phyloP scores from a whole-genome alignment of 169 alveolate genomes.

The Plasmodium inui region DNA sequence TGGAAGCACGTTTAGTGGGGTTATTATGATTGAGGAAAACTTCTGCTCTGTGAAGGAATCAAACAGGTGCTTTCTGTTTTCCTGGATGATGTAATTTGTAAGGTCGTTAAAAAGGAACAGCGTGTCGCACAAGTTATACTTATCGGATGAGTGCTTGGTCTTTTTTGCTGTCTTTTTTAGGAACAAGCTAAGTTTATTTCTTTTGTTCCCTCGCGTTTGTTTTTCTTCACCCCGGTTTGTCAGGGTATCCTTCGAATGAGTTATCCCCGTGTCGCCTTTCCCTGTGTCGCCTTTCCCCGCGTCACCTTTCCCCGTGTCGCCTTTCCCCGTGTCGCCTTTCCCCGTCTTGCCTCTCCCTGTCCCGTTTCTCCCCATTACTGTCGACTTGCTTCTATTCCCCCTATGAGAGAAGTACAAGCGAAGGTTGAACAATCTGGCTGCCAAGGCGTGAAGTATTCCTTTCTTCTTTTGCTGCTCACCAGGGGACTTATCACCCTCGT shows the following conservation, averaged over 20 bases:
- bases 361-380: neutral
- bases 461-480: neutral
- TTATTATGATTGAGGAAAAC: slow-evolving; percentile 58
- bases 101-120: slow-evolving; percentile 39
- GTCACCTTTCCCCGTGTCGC: neutral
- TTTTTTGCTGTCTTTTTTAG: slow-evolving; percentile 43
- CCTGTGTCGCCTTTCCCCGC: neutral
- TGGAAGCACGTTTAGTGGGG: slow-evolving; percentile 62
- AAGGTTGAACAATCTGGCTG: neutral
- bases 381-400: neutral
- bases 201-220: neutral
- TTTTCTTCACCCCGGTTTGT: slow-evolving; percentile 13
- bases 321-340: neutral
- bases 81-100: slow-evolving; percentile 39
- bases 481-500: neutral
- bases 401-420: slow-evolving; percentile 2
- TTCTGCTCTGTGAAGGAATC: slow-evolving; percentile 27
- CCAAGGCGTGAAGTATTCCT: neutral
- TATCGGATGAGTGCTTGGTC: neutral
- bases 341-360: neutral
- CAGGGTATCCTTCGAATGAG: neutral
- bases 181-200: slow-evolving; percentile 18
- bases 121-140: slow-evolving; percentile 14
- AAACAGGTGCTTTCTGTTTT: slow-evolving; percentile 34
- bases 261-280: neutral